These are phyloP conservation scores for Cinchona pubescens DNA, from an alignment of 257 asterid genomes.

Conservation along the genomic window DNA sequence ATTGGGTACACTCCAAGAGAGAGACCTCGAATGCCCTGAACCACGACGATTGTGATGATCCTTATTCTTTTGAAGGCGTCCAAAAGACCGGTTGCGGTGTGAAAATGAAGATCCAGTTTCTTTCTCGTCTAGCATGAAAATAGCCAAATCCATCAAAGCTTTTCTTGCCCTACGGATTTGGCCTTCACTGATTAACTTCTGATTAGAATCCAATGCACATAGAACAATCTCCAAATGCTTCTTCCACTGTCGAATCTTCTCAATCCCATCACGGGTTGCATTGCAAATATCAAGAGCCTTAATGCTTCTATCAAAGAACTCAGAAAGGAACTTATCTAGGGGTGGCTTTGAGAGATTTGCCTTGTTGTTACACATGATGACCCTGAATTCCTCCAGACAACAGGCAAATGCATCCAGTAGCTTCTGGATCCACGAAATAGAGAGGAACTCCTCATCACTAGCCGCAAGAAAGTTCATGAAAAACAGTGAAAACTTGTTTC, in stretches of 20 bases:
- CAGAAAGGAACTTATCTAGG: constrained; percentile 51
- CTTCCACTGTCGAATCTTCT: constrained; percentile 72
- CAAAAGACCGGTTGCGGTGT: constrained; percentile 70
- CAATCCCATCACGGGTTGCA: constrained; percentile 85
- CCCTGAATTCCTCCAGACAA: constrained; percentile 65
- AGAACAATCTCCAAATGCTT: constrained; percentile 68
- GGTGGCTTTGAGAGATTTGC: constrained; percentile 48
- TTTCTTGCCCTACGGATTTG: constrained; percentile 82
- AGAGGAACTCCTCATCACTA: constrained; percentile 59
- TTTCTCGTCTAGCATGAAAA: constrained; percentile 74
- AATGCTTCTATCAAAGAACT: constrained; percentile 65
- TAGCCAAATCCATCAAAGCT: constrained; percentile 70
- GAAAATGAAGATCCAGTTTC: constrained; percentile 62
- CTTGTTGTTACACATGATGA: constrained; percentile 40
- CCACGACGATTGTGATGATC: constrained; percentile 42
- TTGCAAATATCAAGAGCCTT: constrained; percentile 89
- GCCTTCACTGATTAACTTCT: constrained; percentile 54
- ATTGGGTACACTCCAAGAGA: constrained; percentile 91
- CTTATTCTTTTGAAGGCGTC: constrained; percentile 52
- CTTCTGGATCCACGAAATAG: constrained; percentile 73
- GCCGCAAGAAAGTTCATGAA: constrained; percentile 55
- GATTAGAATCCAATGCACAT: constrained; percentile 49
- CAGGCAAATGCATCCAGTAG: constrained; percentile 54
- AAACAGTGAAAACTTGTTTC: constrained; percentile 44
- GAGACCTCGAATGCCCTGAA: constrained; percentile 76